phyloP scores from a whole-genome alignment of 1,284 basidiomycete genomes.

The Stygiomarasmius scandens region DNA sequence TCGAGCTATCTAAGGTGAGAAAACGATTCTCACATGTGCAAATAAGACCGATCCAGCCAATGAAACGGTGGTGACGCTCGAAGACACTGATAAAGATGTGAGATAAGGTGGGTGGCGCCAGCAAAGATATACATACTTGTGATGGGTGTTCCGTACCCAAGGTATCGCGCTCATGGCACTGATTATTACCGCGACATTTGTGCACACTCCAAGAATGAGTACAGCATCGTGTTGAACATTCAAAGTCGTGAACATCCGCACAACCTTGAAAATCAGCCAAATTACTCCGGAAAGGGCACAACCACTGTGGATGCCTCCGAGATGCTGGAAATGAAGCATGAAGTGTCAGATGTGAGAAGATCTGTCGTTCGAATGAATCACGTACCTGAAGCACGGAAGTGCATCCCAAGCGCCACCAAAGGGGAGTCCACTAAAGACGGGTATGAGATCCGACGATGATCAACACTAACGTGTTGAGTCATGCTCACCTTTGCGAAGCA shows the following conservation, averaged over 20 bases:
- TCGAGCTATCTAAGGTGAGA: not conserved
- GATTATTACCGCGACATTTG: slow-evolving; percentile 56
- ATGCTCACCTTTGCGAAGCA: slow-evolving; percentile 61
- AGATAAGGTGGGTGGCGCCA: not conserved
- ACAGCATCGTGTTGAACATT: slow-evolving; percentile 54
- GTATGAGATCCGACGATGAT: slow-evolving; percentile 10
- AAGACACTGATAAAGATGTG: slow-evolving; percentile 50
- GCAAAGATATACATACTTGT: slow-evolving; percentile 58
- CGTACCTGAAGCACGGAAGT: slow-evolving; percentile 69
- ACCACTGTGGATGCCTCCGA: slow-evolving; percentile 77
- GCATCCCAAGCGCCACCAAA: slow-evolving; percentile 69
- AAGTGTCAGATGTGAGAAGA: slow-evolving; percentile 13
- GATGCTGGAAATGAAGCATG: slow-evolving; percentile 48
- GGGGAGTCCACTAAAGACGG: slow-evolving; percentile 62
- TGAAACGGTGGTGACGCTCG: slow-evolving; percentile 75
- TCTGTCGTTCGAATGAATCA: not conserved
- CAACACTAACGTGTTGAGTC: not conserved
- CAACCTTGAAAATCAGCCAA: slow-evolving; percentile 67
- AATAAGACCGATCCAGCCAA: slow-evolving; percentile 69
- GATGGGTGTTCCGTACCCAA: slow-evolving; percentile 74
- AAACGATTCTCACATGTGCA: slow-evolving; percentile 51
- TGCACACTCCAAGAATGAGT: slow-evolving; percentile 59
- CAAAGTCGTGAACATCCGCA: slow-evolving; percentile 52
- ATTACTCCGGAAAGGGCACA: slow-evolving; percentile 68
- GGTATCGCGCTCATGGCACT: slow-evolving; percentile 66